These are phyloP conservation scores for Beauveria bassiana DNA, from an alignment of 2,329 filamentous ascomycete genomes.

Conservation along the genomic window DNA sequence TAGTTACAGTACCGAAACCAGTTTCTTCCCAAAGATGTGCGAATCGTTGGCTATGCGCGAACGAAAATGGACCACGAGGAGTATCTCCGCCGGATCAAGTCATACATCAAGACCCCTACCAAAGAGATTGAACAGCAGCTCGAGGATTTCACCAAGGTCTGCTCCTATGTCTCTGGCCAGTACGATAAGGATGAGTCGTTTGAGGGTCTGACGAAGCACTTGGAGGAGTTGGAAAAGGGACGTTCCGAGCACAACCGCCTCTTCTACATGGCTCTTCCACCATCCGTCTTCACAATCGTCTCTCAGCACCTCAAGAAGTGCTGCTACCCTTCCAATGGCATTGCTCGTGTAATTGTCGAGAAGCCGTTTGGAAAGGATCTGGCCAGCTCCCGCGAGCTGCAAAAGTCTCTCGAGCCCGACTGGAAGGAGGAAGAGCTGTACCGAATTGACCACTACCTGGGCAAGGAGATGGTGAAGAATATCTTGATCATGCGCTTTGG, in stretches of 20 bases:
- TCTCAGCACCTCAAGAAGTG: slow-evolving; percentile 96
- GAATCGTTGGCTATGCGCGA: slow-evolving; percentile 96
- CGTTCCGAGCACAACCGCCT: slow-evolving; percentile 80
- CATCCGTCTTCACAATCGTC: slow-evolving; percentile 95
- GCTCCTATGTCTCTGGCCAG: slow-evolving; percentile 92
- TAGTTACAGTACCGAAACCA: slow-evolving; percentile 85
- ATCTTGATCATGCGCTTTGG: slow-evolving; percentile 96
- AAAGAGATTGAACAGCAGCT: slow-evolving; percentile 96
- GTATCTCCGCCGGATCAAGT: slow-evolving; percentile 88
- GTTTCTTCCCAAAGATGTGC: slow-evolving; percentile 94
- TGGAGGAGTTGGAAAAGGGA: slow-evolving; percentile 76
- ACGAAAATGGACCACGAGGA: slow-evolving; percentile 99
- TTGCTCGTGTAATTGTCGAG: slow-evolving; percentile 95
- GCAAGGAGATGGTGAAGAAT: slow-evolving; percentile 99
- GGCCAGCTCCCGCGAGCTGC: slow-evolving; percentile 84
- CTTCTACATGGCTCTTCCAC: slow-evolving; percentile 98
- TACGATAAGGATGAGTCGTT: slow-evolving; percentile 98
- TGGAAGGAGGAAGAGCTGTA: slow-evolving; percentile 99
- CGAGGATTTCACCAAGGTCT: slow-evolving; percentile 78
- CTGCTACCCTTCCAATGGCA: slow-evolving; percentile 87
- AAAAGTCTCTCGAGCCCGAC: slow-evolving; percentile 90
- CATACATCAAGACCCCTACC: slow-evolving; percentile 97
- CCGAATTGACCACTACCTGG: slow-evolving; percentile 98
- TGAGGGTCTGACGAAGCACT: slow-evolving; percentile 72
- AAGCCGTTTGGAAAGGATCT: slow-evolving; percentile 99